Evolutionary conservation across 2,329 filamentous ascomycete species (phyloP).

Genomic region (Cyclaneusma minus): DNA sequence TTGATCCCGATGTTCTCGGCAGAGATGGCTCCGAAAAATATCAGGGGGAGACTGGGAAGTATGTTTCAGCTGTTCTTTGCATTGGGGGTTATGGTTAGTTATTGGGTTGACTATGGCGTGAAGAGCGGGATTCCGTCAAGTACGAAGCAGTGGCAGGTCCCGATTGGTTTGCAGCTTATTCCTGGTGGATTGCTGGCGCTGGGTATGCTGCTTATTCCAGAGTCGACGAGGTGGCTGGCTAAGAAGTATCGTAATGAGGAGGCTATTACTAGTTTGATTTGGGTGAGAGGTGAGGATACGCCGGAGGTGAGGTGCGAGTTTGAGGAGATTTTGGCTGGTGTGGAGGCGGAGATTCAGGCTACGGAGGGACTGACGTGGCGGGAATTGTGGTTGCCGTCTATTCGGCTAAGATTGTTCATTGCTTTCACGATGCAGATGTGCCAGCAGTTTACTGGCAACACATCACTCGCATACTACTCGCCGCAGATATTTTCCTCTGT

Average conservation of each 20-base stretch:
- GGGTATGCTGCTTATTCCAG: constrained; percentile 31
- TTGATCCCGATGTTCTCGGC: constrained; percentile 27
- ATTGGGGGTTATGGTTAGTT: constrained; percentile 22
- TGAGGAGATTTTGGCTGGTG: constrained; percentile 26
- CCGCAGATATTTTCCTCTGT: constrained; percentile 34
- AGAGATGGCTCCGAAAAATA: constrained; percentile 27
- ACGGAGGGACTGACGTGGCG: constrained; percentile 30
- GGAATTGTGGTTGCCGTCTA: constrained; percentile 29
- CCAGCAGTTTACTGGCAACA: constrained; percentile 32
- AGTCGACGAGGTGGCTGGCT: constrained; percentile 33
- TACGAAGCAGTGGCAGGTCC: constrained; percentile 33
- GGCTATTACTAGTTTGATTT: constrained; percentile 29
- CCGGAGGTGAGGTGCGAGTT: constrained; percentile 22
- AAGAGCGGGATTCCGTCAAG: constrained; percentile 20
- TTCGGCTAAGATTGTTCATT: constrained; percentile 29
- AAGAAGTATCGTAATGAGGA: constrained; percentile 28
- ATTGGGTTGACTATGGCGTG: constrained; percentile 31
- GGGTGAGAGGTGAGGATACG: constrained; percentile 32
- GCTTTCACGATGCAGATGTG: constrained; percentile 31
- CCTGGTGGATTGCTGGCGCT: constrained; percentile 29
- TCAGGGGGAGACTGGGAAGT: constrained; percentile 22
- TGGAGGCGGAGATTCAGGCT: constrained; percentile 28
- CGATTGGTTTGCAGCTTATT: constrained; percentile 25
- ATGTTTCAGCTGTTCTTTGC: constrained; percentile 24
- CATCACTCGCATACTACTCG: constrained; percentile 33